Percentiles rank a stretch among this genome's conserved stretches.
Conservation (phyloP, 495 filamentous ascomycete species). For the Daldinia loculata region DNA sequence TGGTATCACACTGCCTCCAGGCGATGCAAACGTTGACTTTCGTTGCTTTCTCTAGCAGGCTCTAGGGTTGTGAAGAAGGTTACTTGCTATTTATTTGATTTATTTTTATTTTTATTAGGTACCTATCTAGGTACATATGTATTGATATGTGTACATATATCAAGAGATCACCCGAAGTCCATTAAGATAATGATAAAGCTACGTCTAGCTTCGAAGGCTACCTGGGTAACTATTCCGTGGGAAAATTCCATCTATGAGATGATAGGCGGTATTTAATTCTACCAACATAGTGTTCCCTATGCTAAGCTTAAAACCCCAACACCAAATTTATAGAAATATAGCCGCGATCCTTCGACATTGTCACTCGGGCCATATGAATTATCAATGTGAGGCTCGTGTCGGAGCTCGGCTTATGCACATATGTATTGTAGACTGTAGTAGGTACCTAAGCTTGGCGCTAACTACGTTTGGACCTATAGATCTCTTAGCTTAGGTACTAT, state of each 20-base stretch:
- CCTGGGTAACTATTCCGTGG: no score
- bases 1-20: conserved; percentile 77
- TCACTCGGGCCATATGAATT: background rate
- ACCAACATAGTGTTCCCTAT: background rate
- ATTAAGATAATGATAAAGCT: background rate
- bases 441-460: background rate
- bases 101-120: background rate
- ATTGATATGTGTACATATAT: background rate
- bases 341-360: no score
- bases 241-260: background rate
- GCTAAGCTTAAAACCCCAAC: background rate
- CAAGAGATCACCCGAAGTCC: background rate
- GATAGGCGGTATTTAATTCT: background rate
- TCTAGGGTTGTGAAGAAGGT: conserved; percentile 29
- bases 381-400: background rate
- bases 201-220: background rate
- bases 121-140: no score
- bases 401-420: background rate
- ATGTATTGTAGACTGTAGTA: background rate
- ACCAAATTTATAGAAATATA: background rate
- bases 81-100: background rate
- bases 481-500: conserved; percentile 1
- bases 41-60: conserved; percentile 39
- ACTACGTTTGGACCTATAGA: background rate
- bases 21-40: conserved; percentile 69